These are phyloP conservation scores for Paratinospora sagittata DNA, from an alignment of 164 flowering plant genomes.

Conservation along the genomic window DNA sequence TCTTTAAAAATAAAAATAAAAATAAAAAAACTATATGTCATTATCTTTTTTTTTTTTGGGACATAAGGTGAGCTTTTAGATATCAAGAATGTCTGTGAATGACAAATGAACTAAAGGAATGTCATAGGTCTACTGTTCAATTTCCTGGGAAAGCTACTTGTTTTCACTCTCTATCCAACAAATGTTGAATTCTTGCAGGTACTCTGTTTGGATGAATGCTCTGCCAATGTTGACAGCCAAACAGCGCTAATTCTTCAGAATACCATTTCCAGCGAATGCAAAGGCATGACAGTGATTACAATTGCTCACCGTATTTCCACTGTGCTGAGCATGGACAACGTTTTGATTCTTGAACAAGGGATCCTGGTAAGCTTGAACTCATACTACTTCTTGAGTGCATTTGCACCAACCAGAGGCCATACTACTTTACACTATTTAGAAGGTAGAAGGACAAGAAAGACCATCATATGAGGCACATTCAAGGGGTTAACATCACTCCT, in stretches of 20 bases:
- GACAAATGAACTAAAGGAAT: neutral
- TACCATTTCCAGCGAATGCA: slow-evolving; percentile 63
- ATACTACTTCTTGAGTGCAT: too few relatives aligned
- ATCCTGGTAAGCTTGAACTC: slow-evolving; percentile 43
- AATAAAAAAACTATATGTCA: too few relatives aligned
- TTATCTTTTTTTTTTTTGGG: neutral
- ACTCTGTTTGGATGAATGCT: slow-evolving; percentile 94
- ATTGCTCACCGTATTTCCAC: slow-evolving; percentile 97
- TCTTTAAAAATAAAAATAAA: too few relatives aligned
- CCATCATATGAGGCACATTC: too few relatives aligned
- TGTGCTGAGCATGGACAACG: slow-evolving; percentile 66
- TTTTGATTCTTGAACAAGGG: slow-evolving; percentile 78
- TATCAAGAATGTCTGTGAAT: neutral
- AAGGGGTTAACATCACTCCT: too few relatives aligned
- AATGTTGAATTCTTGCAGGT: slow-evolving; percentile 38
- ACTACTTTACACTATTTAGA: too few relatives aligned
- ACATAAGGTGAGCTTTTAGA: neutral
- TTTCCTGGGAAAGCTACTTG: neutral
- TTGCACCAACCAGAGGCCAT: too few relatives aligned
- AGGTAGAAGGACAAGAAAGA: too few relatives aligned
- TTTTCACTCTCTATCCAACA: neutral
- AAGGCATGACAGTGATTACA: slow-evolving; percentile 74
- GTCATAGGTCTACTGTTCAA: neutral
- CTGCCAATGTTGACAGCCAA: slow-evolving; percentile 72
- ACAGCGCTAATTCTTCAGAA: slow-evolving; percentile 66